Conservation (phyloP, 192 early-diverging fungal genomes). For the Geranomyces variabilis region DNA sequence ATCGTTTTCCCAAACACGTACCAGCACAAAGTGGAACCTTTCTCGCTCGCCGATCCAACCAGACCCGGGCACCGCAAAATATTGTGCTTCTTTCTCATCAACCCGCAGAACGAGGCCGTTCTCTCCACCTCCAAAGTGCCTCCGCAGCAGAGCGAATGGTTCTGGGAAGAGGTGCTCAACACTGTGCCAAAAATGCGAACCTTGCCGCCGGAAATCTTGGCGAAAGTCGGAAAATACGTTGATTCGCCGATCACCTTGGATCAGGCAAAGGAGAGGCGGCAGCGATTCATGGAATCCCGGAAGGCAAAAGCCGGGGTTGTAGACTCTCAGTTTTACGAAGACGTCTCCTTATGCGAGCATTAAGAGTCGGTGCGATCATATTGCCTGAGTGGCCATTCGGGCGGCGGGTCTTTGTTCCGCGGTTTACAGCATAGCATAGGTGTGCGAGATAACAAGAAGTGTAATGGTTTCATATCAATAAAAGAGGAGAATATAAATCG, state of each 20-base stretch:
- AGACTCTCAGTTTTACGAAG: background rate
- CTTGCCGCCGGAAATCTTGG: background rate
- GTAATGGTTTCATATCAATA: too few relatives aligned
- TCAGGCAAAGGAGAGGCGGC: background rate
- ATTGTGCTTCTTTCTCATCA: constrained; percentile 71
- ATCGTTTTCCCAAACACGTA: constrained; percentile 75
- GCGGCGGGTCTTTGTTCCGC: too few relatives aligned
- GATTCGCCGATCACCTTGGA: background rate
- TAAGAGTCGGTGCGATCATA: too few relatives aligned
- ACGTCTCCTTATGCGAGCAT: background rate
- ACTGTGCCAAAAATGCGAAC: background rate
- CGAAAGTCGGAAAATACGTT: background rate
- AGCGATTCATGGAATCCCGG: background rate
- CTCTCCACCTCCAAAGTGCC: constrained; percentile 65
- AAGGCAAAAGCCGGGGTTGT: background rate
- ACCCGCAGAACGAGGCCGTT: constrained; percentile 51
- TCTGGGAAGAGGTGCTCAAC: background rate
- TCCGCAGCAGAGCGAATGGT: constrained; percentile 65
- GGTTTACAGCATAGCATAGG: too few relatives aligned
- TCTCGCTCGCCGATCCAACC: constrained; percentile 61
- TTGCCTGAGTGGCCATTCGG: too few relatives aligned
- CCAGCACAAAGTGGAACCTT: constrained; percentile 69
- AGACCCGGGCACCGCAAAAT: constrained; percentile 71
- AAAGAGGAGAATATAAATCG: too few relatives aligned
- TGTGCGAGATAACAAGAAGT: too few relatives aligned